A percentile compares a stretch with the other conserved stretches of the same genome.
Conservation (phyloP, 129 eudicot genomes). For the Deinandra increscens region DNA sequence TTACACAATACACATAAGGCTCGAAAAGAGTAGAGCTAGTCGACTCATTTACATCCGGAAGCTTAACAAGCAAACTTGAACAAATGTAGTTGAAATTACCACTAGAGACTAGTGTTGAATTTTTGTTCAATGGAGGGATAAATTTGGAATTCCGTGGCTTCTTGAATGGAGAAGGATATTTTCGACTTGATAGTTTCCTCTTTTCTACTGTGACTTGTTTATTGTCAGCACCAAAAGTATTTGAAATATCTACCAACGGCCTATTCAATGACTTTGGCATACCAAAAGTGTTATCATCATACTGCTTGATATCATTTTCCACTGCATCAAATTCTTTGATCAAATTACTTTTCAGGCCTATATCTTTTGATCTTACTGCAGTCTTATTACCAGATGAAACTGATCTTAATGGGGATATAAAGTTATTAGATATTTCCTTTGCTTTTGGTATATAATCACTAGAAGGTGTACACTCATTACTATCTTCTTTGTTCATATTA, state of each 20-base stretch:
- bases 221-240: constrained; percentile 32
- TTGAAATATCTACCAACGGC: constrained; percentile 66
- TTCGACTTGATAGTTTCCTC: constrained; percentile 46
- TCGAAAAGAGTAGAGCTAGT: not conserved
- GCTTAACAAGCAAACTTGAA: not conserved
- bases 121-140: constrained; percentile 53
- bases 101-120: constrained; percentile 18
- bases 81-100: constrained; percentile 45
- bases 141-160: constrained; percentile 72
- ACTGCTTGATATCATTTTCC: constrained; percentile 36
- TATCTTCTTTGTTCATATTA: constrained; percentile 34
- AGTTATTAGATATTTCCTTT: constrained; percentile 38
- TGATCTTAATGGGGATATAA: constrained; percentile 60
- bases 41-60: constrained; percentile 1
- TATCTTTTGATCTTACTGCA: constrained; percentile 30
- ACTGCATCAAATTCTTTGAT: constrained; percentile 70
- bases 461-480: constrained; percentile 24
- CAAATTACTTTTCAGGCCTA: constrained; percentile 56
- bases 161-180: constrained; percentile 73
- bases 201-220: constrained; percentile 44
- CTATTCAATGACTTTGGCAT: constrained; percentile 34
- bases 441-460: constrained; percentile 25
- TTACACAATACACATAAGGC: not conserved
- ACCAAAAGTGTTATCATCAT: constrained; percentile 28
- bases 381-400: constrained; percentile 38